Conservation (phyloP, 139 green algal species). For the Coccomyxa sp. region DNA sequence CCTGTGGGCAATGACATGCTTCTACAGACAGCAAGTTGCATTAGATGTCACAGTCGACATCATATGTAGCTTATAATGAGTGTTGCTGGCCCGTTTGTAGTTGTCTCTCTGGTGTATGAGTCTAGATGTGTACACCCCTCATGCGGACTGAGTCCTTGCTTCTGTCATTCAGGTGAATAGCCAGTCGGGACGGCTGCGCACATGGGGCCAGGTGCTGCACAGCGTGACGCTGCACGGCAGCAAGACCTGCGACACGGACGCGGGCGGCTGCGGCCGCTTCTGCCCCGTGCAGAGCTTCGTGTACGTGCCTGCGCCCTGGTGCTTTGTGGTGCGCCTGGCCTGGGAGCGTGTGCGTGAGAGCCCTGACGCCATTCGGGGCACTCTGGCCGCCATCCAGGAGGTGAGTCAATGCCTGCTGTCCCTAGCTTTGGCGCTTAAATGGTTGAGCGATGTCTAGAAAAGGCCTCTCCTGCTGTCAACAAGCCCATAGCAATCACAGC, state of each 20-base stretch:
- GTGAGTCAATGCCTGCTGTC: background rate
- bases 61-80: too few species aligned
- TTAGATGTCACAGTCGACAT: too few species aligned
- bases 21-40: too few species aligned
- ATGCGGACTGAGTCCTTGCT: too few species aligned
- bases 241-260: slow-evolving; percentile 62
- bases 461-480: background rate
- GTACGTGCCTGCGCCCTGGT: slow-evolving; percentile 14
- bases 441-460: background rate
- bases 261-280: background rate
- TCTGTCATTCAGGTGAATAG: background rate
- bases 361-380: slow-evolving; percentile 33
- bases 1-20: too few species aligned
- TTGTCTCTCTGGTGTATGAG: too few species aligned
- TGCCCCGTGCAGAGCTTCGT: background rate
- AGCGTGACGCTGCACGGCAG: slow-evolving; percentile 32
- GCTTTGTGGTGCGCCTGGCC: slow-evolving; percentile 62
- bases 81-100: too few species aligned
- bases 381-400: slow-evolving; percentile 25
- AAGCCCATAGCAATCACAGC: background rate
- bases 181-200: background rate
- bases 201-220: slow-evolving; percentile 23
- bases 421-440: background rate
- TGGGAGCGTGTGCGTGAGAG: slow-evolving; percentile 49
- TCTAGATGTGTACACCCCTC: too few species aligned